Conservation (phyloP, 108 stramenopile genomes). For the Licmophora abbreviata region DNA sequence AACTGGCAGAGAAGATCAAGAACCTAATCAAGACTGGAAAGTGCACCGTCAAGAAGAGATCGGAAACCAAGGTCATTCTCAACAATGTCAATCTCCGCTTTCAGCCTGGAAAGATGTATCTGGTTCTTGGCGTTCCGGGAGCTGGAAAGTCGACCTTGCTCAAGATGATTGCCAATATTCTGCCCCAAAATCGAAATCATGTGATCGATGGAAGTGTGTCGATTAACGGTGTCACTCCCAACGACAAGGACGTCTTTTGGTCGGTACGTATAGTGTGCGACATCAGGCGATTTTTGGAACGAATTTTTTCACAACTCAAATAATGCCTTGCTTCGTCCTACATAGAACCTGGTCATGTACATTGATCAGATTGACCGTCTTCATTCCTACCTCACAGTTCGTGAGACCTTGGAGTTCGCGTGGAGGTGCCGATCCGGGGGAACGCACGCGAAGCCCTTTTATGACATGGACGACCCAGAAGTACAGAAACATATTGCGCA, state of each 20-base stretch:
- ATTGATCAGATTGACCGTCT: constrained; percentile 73
- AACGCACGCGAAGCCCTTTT: constrained; percentile 7
- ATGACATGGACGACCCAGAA: constrained; percentile 5
- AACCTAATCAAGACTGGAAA: not conserved
- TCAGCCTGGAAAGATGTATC: constrained; percentile 67
- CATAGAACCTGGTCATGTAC: constrained; percentile 22
- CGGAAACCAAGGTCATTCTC: constrained; percentile 12
- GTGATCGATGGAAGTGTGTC: constrained; percentile 22
- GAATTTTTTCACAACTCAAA: constrained; percentile 21
- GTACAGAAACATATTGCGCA: constrained; percentile 12
- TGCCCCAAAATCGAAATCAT: constrained; percentile 13
- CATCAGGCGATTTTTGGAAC: not conserved
- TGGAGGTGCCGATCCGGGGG: constrained; percentile 52
- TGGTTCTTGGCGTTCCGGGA: constrained; percentile 80
- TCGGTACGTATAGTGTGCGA: constrained; percentile 1
- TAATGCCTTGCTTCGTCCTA: constrained; percentile 14
- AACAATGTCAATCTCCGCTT: constrained; percentile 49
- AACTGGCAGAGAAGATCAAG: no score
- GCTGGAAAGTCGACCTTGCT: constrained; percentile 65
- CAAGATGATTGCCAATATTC: constrained; percentile 34
- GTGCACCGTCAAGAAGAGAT: not conserved
- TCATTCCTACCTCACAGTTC: constrained; percentile 60
- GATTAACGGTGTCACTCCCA: constrained; percentile 22
- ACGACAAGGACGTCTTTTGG: constrained; percentile 27
- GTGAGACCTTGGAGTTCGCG: constrained; percentile 75